These are phyloP conservation scores for Botrytis elliptica DNA, from an alignment of 2,329 filamentous ascomycete species.

Conservation along the genomic window DNA sequence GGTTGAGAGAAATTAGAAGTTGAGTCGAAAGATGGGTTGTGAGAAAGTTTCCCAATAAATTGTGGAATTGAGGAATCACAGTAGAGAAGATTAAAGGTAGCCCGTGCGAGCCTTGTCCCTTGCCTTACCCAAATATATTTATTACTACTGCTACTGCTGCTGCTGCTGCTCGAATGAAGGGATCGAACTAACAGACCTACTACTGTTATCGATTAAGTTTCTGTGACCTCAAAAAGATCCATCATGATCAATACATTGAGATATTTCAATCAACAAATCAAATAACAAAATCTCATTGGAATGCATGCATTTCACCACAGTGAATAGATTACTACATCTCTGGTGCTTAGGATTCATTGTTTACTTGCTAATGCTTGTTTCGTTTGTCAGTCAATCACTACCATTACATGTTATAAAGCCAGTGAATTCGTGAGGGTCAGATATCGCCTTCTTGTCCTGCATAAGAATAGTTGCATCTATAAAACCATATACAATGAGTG, in stretches of 20 bases:
- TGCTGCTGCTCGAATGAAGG: background rate
- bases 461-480: background rate
- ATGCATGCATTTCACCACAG: background rate
- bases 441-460: background rate
- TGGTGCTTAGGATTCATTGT: background rate
- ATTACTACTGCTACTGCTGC: background rate
- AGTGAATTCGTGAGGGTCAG: background rate
- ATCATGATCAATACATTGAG: background rate
- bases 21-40: background rate
- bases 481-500: background rate
- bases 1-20: background rate
- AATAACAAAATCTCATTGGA: background rate
- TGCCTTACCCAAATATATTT: background rate
- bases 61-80: background rate
- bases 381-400: background rate
- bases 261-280: background rate
- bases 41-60: conserved; percentile 14
- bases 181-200: background rate
- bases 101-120: conserved; percentile 6
- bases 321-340: background rate
- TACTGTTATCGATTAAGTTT: background rate
- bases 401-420: background rate
- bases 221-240: background rate
- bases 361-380: background rate
- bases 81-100: background rate